Conservation (phyloP, 2,329 filamentous ascomycete species). For the Alternaria rosae region DNA sequence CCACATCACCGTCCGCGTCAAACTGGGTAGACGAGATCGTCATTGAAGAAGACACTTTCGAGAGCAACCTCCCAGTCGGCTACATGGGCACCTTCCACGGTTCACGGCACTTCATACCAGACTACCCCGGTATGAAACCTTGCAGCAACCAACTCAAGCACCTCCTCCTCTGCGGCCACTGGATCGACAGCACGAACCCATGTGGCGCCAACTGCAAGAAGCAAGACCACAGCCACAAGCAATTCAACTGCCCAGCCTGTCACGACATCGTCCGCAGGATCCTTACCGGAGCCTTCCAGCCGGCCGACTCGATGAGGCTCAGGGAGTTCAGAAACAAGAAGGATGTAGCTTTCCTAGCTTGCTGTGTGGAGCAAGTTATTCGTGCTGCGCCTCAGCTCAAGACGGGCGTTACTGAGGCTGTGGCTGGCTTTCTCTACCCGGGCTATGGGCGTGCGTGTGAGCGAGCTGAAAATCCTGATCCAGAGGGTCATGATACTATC, state of each 20-base stretch:
- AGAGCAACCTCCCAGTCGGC: slow-evolving; percentile 7
- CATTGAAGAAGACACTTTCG: not conserved
- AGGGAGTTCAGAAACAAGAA: not conserved
- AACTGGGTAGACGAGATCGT: not conserved
- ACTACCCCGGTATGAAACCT: not conserved
- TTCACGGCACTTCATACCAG: slow-evolving; percentile 7
- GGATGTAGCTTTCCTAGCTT: not conserved
- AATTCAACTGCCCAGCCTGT: slow-evolving; percentile 21
- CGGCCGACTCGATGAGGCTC: not conserved
- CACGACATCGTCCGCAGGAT: not conserved
- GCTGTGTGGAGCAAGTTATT: not conserved
- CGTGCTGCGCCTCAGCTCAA: not conserved
- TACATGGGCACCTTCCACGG: slow-evolving; percentile 21
- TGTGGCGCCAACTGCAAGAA: slow-evolving; percentile 23
- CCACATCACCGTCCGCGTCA: not conserved
- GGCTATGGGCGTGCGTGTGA: not conserved
- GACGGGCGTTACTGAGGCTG: not conserved
- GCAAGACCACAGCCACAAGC: not conserved
- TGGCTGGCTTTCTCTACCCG: not conserved
- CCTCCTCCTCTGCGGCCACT: slow-evolving; percentile 24
- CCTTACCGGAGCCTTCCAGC: slow-evolving; percentile 6
- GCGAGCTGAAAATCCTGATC: not conserved
- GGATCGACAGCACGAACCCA: slow-evolving; percentile 5
- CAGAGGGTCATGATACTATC: not conserved
- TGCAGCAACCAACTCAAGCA: slow-evolving; percentile 1